Percentiles rank a stretch among this genome's conserved stretches.
phyloP scores from a whole-genome alignment of 2,329 filamentous ascomycete species.

The Coleophoma crateriformis region DNA sequence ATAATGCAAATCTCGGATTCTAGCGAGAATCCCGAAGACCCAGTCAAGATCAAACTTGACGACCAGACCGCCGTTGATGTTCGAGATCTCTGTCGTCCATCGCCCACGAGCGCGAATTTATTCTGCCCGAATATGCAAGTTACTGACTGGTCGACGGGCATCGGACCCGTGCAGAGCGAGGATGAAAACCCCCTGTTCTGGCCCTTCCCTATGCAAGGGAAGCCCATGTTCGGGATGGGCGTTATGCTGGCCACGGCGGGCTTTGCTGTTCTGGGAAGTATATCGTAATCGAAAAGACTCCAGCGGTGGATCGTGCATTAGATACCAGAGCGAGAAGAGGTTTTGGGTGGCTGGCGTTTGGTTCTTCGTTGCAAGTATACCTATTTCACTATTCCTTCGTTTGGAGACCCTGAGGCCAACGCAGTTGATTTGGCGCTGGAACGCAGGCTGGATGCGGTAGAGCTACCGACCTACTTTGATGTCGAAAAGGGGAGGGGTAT shows the following conservation, averaged over 20 bases:
- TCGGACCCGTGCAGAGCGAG: conserved; percentile 3
- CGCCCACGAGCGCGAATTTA: conserved; percentile 12
- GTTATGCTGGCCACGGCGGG: conserved; percentile 9
- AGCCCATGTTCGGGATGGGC: conserved; percentile 13
- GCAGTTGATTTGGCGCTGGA: too few species aligned
- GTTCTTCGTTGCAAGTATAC: too few species aligned
- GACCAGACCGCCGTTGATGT: too few species aligned
- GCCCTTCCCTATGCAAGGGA: conserved; percentile 23
- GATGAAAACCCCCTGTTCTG: conserved; percentile 21
- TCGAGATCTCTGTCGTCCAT: conserved; percentile 7
- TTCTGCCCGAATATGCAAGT: conserved; percentile 17
- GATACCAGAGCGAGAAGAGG: too few species aligned
- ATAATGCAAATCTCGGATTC: conserved; percentile 24
- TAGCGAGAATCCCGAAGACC: neutral
- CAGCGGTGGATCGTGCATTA: too few species aligned
- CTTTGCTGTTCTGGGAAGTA: conserved; percentile 9
- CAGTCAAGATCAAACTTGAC: too few species aligned
- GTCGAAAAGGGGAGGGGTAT: too few species aligned
- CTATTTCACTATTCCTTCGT: too few species aligned
- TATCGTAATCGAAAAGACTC: too few species aligned
- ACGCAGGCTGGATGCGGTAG: neutral
- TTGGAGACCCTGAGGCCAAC: too few species aligned
- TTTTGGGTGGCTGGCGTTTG: too few species aligned
- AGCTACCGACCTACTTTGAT: too few species aligned
- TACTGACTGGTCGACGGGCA: conserved; percentile 25